These are phyloP conservation scores for Phytophthora capsici DNA, from an alignment of 352 stramenopile genomes.

Conservation along the genomic window DNA sequence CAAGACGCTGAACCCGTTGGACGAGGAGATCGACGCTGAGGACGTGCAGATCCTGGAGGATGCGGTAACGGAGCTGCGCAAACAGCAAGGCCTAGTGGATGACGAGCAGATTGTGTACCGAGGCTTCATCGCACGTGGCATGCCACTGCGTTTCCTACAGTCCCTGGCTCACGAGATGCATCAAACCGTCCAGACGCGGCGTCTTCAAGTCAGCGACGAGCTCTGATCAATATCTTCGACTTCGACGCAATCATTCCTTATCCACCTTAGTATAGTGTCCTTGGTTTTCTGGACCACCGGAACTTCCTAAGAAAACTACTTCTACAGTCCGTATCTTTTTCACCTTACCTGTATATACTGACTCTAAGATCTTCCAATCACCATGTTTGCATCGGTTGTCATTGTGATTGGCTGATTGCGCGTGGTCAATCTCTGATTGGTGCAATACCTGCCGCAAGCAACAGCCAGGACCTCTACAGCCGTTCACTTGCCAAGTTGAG, in stretches of 20 bases:
- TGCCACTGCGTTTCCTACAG: slow-evolving; percentile 57
- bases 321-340: neutral
- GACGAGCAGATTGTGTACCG: slow-evolving; percentile 52
- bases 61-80: slow-evolving; percentile 44
- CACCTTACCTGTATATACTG: no score
- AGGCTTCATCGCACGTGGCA: slow-evolving; percentile 63
- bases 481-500: slow-evolving; percentile 21
- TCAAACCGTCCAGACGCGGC: slow-evolving; percentile 36
- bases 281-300: slow-evolving; percentile 13
- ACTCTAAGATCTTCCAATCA: slow-evolving; percentile 28
- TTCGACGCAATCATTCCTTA: slow-evolving; percentile 21
- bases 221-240: slow-evolving; percentile 30
- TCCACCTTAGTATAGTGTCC: slow-evolving; percentile 7
- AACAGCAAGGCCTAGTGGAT: slow-evolving; percentile 52
- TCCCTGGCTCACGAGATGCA: slow-evolving; percentile 60
- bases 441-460: slow-evolving; percentile 14
- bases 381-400: neutral
- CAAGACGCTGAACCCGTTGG: slow-evolving; percentile 61
- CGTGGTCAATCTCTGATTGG: slow-evolving; percentile 36
- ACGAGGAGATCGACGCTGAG: slow-evolving; percentile 54
- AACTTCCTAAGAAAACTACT: neutral
- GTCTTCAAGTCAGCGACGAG: slow-evolving; percentile 37
- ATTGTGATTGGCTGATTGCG: slow-evolving; percentile 27
- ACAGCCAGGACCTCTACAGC: neutral
- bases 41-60: slow-evolving; percentile 44